Conservation (phyloP, 495 filamentous ascomycete species). For the Xanthoparmelia taractica region DNA sequence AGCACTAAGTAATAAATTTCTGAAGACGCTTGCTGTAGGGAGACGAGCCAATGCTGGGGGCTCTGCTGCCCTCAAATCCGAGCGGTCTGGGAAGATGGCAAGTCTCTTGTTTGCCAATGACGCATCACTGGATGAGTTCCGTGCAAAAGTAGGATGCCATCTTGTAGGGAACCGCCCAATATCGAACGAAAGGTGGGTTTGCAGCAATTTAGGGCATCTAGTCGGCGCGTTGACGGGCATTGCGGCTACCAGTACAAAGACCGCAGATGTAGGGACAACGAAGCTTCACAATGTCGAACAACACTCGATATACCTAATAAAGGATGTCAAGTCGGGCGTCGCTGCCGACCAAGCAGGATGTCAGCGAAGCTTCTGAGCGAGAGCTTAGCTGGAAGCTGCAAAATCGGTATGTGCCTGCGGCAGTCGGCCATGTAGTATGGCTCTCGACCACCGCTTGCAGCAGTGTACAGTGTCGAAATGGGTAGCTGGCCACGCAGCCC, state of each 20-base stretch:
- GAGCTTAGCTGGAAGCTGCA: not conserved
- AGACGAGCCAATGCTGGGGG: conserved; percentile 12
- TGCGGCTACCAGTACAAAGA: not conserved
- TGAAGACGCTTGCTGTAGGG: conserved; percentile 13
- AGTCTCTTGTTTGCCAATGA: not conserved
- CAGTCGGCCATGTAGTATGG: not conserved
- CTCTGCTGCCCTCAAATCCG: conserved; percentile 4
- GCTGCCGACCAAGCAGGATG: not conserved
- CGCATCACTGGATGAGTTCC: not conserved
- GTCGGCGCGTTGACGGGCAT: not conserved
- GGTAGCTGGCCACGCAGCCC: no score
- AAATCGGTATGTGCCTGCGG: not conserved
- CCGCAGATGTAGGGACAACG: not conserved
- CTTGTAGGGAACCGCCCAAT: not conserved
- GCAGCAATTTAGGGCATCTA: not conserved
- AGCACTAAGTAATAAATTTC: conserved; percentile 32
- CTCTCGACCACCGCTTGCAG: not conserved
- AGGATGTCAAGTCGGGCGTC: not conserved
- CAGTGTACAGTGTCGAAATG: no score
- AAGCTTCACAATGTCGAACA: not conserved
- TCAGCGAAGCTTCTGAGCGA: not conserved
- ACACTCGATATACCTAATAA: not conserved
- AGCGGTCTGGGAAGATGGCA: not conserved
- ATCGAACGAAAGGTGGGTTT: not conserved
- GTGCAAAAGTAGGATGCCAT: not conserved